phyloP scores from a whole-genome alignment of 2,329 filamentous ascomycete species.

The Chaetomium olivaceum region DNA sequence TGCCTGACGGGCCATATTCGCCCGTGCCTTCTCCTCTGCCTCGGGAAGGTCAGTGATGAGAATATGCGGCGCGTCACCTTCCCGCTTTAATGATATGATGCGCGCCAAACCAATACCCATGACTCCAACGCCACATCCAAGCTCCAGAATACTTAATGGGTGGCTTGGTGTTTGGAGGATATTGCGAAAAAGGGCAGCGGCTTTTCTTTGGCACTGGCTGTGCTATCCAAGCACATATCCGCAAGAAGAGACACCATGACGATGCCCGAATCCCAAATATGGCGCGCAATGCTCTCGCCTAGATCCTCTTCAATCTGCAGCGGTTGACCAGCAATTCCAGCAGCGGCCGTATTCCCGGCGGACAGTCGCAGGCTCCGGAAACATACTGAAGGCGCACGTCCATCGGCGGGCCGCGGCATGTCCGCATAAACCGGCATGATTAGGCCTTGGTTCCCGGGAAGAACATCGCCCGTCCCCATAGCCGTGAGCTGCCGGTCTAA shows the following conservation, averaged over 20 bases:
- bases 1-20: constrained; percentile 47
- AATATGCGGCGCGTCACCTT: constrained; percentile 16
- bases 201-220: not conserved
- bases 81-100: constrained; percentile 15
- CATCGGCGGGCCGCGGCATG: constrained; percentile 28
- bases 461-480: constrained; percentile 30
- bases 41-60: constrained; percentile 57
- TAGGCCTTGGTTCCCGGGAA: constrained; percentile 37
- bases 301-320: constrained; percentile 57
- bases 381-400: constrained; percentile 32
- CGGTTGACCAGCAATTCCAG: constrained; percentile 11
- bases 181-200: constrained; percentile 36
- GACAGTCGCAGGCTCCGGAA: constrained; percentile 38
- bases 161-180: constrained; percentile 34
- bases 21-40: constrained; percentile 50
- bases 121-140: constrained; percentile 59
- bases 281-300: constrained; percentile 60
- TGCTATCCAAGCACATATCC: constrained; percentile 29
- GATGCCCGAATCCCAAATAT: constrained; percentile 61
- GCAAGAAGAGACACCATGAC: constrained; percentile 45
- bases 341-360: not conserved
- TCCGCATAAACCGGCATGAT: constrained; percentile 49
- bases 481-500: constrained; percentile 27
- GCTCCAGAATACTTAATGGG: constrained; percentile 51
- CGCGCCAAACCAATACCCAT: constrained; percentile 53